Base-by-base conservation (phyloP, 75 land plant species). In the Azolla pinnata region DNA sequence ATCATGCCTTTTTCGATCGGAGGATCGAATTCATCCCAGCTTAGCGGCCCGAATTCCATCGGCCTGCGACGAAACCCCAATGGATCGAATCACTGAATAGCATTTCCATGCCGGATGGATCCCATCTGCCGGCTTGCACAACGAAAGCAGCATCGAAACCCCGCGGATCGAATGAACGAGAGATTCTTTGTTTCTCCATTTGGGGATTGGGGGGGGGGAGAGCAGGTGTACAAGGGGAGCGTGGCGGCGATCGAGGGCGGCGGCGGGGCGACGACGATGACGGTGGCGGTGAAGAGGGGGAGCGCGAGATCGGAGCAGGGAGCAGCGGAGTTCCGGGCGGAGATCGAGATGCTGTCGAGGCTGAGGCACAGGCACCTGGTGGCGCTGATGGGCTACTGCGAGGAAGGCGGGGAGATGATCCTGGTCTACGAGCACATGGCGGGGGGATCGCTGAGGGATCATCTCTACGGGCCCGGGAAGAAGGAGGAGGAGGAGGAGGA, bases 391-490 rank as follows among this genome's bases (percentile, higher is more conserved):
- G 79, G 79, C 5, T 71, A 71, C 61, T 76, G 79, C 34, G 79
- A 76, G 34, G 79, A 76, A 60, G 44, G 59, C 14, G 54, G 56
- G 4, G 75, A 76, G 61, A 71, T 71, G 79, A 71, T 78, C 24
- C 67, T 78, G 0, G 76, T 78, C 3, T 78, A 78, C 31, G 80
- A 78, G 54, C 68, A 72, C 67, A 78, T 78, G 80, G 71, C 71
- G 19, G 21, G 47, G 0, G 79, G 79, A 1, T 47, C 75, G 10
- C 62, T 76, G 25, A 57, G 71, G 14, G 61, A 49, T 31, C 80
- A 73, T 51, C 64, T 78, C 19, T 78, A 72, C 27, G 80, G 80
- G 14, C 45, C 72, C 0, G 31, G 54, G 8, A 23, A 2, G 23
- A 23, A 2, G 17, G 14, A 38, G 7, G 55, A 54, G 12, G 26